phyloP scores from a whole-genome alignment of 78 protist genomes.

The Dictyostelium capitatum region DNA sequence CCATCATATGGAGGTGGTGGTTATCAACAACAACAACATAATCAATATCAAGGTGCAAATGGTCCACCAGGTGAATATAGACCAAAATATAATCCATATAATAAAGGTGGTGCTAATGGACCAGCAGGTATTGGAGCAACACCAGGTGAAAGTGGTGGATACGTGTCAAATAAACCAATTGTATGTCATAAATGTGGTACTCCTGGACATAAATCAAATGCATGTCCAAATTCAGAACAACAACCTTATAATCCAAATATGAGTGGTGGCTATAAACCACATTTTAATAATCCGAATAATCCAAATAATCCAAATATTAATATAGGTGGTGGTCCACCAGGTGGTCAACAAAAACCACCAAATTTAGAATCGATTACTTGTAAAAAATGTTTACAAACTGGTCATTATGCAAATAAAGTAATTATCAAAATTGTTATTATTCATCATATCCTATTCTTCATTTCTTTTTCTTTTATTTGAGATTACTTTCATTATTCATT shows the following conservation, averaged over 20 bases:
- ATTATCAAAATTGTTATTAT: background rate
- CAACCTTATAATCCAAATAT: background rate
- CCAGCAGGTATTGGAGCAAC: background rate
- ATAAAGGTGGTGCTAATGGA: background rate
- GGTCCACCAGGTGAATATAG: background rate
- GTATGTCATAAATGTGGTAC: constrained; percentile 68
- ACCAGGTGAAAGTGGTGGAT: background rate
- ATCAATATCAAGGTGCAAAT: background rate
- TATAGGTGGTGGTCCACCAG: background rate
- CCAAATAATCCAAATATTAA: too few species aligned
- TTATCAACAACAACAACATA: background rate
- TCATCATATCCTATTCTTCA: background rate
- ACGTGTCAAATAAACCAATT: constrained; percentile 5
- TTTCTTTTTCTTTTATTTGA: background rate
- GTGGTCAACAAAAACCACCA: background rate
- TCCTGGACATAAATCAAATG: constrained; percentile 69
- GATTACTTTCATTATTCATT: background rate
- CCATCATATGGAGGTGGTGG: background rate
- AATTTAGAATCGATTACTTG: constrained; percentile 47
- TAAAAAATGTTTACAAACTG: constrained; percentile 73
- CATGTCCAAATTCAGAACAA: constrained; percentile 50
- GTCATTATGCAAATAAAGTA: constrained; percentile 84
- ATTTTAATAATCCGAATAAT: background rate
- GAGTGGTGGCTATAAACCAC: background rate
- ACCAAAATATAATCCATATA: background rate